Conservation (phyloP, 768 basidiomycete species). For the Suillus clintonianus region DNA sequence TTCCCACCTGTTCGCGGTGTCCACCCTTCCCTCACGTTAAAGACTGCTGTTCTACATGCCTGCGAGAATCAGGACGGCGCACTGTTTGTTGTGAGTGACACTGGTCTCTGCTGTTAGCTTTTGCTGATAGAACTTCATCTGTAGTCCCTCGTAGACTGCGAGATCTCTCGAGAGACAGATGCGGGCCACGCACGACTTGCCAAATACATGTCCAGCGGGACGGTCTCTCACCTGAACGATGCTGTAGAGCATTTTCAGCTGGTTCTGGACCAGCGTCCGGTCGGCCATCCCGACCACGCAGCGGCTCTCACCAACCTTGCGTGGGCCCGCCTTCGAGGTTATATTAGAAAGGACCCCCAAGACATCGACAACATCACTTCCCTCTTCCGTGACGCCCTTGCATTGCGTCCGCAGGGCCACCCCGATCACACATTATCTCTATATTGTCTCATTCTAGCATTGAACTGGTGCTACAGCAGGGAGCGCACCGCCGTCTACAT, state of each 20-base stretch:
- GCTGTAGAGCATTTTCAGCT: neutral
- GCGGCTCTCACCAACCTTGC: constrained; percentile 4
- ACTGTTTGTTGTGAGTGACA: neutral
- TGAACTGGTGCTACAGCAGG: constrained; percentile 10
- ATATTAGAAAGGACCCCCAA: neutral
- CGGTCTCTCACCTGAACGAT: neutral
- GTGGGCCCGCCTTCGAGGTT: neutral
- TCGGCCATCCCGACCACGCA: neutral
- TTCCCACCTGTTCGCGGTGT: neutral
- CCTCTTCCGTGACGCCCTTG: constrained; percentile 3
- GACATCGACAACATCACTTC: neutral
- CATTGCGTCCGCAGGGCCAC: constrained; percentile 5
- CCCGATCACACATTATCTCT: constrained; percentile 5
- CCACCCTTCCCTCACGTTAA: too few relatives aligned
- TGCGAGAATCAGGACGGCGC: neutral
- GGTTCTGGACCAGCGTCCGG: neutral
- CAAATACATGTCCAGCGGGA: neutral
- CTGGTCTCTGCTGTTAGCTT: neutral
- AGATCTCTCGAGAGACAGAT: neutral
- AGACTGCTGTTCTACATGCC: too few relatives aligned
- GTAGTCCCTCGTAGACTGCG: neutral
- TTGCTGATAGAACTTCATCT: neutral
- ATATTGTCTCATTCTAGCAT: constrained; percentile 11
- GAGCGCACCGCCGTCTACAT: constrained; percentile 10
- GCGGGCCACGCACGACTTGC: neutral